Base-by-base conservation (phyloP, 495 filamentous ascomycete species). In the Durotheca rogersii region DNA sequence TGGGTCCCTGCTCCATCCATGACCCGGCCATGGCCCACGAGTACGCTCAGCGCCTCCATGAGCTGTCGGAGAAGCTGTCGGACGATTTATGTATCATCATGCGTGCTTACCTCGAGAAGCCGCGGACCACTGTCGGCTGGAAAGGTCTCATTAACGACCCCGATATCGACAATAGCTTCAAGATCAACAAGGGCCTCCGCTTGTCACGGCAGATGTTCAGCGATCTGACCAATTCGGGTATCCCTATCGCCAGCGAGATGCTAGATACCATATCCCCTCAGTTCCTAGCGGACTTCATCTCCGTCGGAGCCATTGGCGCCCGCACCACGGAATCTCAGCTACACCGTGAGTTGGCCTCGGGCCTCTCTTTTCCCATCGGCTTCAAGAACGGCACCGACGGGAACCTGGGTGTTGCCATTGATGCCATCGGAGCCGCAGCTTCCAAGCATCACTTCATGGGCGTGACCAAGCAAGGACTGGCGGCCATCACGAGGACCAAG, bases 341-440 rank as follows among this genome's bases (percentile, higher is more conserved):
- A 29, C 93, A 98, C 70, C 83, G 93, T 39, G 93, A 98, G 72
- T 77, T 98, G 20, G 93, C 93, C 15, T 94, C 88, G n/a, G 93
- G 93, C 58, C 81, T 98, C 15, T 95, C 89, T 33, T 98, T 96
- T 84, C 93, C 93, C 4, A 90, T 98, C 40, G 93, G 93, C 10
- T 98, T 95, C 85, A 98, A 97, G 82, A 98, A 98, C 66, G 94
- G 93, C 36, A 98, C 93, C 21, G 93, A 98, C 63, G 93, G 93
- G n/a, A 88, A 85, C 61, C 71, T 98, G 40, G 82, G 80, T 16
- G 92, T 98, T n/a, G 90, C 92, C 31, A 92, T 98, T 54, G 93
- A 98, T 64, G 93, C 93, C 35, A 94, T 96, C 52, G 91, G 94
- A 45, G 84, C 90, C 6, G 93, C 93, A 2, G 85, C 88, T 21